Evolutionary conservation across 108 stramenopile species (phyloP), one percentile per base, ranked within the genome.

Genomic region (Skeletonema potamos): DNA sequence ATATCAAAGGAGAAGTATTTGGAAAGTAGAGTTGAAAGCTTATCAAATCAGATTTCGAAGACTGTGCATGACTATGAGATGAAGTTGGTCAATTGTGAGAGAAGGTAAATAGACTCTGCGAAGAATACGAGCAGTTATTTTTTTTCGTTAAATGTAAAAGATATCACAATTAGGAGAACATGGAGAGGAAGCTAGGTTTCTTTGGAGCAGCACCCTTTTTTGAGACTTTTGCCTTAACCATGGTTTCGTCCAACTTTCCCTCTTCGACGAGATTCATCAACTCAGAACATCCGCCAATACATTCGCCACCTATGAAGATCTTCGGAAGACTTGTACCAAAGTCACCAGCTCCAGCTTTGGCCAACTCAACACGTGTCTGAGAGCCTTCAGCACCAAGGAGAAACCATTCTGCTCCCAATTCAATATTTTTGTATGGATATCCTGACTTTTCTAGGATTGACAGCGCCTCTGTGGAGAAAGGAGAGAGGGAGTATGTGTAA

Each of bases 331-430:
- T 63, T 0, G 87, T 88, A 26, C 90, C 90, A 29, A 57, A 68
- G 8, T 85, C 77, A 11, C 76, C 75, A 28, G 68, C 72, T 43
- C 76, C 75, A 28, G 68, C 72, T 43, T 82, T 63, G 0, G 85
- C 73, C 8, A 91, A 66, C 43, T 73, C 73, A 1, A 87, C 87
- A 11, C 90, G 73, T n/a, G 59, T 77, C 32, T 74, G 86, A 9
- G 86, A 84, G 10, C 60, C 85, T 27, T 75, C 72, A 55, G 84
- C 86, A 48, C 82, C 83, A 22, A 91, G 68, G 17, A 85, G 67
- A 39, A 91, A 91, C 90, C 90, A 91, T 68, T 89, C 90, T 10
- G 65, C 64, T 18, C 90, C 90, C 0, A 91, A 41, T 64, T 91
- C 85, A 58, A 84, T 79, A 15, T 82, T 72, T 17, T 54, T 78